Conservation (phyloP, 805 yeast species). For the Blastobotrys americana region DNA sequence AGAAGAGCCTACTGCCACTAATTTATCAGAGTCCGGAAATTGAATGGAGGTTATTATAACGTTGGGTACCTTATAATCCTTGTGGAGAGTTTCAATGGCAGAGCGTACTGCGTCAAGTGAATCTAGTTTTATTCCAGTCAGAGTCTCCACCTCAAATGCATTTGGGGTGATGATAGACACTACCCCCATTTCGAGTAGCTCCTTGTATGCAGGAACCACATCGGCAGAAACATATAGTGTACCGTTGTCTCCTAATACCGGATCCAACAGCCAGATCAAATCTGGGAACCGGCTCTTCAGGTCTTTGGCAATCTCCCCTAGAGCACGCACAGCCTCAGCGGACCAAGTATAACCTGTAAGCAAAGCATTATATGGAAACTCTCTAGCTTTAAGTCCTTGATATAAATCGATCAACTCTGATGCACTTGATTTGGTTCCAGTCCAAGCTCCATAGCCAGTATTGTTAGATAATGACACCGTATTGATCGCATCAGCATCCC, state of each 20-base stretch:
- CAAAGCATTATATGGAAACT: slow-evolving; percentile 52
- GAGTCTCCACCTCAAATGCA: slow-evolving; percentile 76
- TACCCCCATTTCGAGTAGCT: slow-evolving; percentile 36
- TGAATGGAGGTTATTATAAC: slow-evolving; percentile 62
- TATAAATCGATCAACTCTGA: slow-evolving; percentile 43
- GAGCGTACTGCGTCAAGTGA: slow-evolving; percentile 33
- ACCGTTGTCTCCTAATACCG: slow-evolving; percentile 90
- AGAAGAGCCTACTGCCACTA: slow-evolving; percentile 43
- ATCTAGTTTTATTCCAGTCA: slow-evolving; percentile 46
- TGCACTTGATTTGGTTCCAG: slow-evolving; percentile 48
- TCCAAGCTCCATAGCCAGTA: slow-evolving; percentile 73
- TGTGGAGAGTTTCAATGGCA: slow-evolving; percentile 47
- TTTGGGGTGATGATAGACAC: slow-evolving; percentile 84
- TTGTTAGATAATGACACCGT: slow-evolving; percentile 88
- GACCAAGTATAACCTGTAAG: slow-evolving; percentile 77
- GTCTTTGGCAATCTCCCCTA: slow-evolving; percentile 39
- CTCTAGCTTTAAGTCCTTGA: slow-evolving; percentile 47
- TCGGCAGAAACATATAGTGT: slow-evolving; percentile 56
- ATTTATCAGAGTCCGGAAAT: slow-evolving; percentile 22
- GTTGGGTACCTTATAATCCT: slow-evolving; percentile 42
- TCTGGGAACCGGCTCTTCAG: slow-evolving; percentile 25
- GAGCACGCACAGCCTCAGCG: slow-evolving; percentile 45
- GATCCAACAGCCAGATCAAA: slow-evolving; percentile 65
- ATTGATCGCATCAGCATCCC: slow-evolving; percentile 89
- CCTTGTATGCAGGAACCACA: slow-evolving; percentile 53